These are phyloP conservation scores for Antitrichia curtipendula DNA, from an alignment of 225 moss, liverwort and hornwort species.

Conservation along the genomic window DNA sequence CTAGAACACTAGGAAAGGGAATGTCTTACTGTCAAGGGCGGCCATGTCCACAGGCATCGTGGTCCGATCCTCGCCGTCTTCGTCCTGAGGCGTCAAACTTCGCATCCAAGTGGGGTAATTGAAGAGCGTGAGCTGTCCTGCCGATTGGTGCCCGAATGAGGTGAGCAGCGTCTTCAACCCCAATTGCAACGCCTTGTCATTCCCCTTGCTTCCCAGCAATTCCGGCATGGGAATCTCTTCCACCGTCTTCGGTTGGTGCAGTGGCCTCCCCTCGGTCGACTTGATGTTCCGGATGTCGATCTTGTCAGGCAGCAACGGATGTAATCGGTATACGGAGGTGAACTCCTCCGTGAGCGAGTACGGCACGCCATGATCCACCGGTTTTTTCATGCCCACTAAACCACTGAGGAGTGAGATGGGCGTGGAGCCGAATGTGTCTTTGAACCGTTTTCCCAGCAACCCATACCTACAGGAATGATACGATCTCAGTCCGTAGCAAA, in stretches of 20 bases:
- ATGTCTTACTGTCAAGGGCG: constrained; percentile 33
- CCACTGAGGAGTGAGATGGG: constrained; percentile 27
- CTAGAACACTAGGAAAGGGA: neutral
- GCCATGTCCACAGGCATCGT: constrained; percentile 32
- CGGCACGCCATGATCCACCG: constrained; percentile 42
- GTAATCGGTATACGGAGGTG: constrained; percentile 52
- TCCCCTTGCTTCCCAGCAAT: constrained; percentile 19
- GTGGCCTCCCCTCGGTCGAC: neutral
- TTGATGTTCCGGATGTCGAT: constrained; percentile 36
- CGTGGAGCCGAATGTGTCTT: constrained; percentile 32
- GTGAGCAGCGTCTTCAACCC: constrained; percentile 44
- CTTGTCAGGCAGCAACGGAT: constrained; percentile 56
- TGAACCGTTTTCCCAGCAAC: constrained; percentile 42
- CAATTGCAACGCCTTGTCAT: constrained; percentile 3
- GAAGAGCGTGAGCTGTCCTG: constrained; percentile 27
- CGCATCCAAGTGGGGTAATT: constrained; percentile 59
- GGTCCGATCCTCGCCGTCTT: constrained; percentile 14
- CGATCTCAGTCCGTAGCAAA: neutral
- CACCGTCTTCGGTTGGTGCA: constrained; percentile 1
- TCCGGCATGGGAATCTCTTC: constrained; percentile 23
- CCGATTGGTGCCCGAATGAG: constrained; percentile 42
- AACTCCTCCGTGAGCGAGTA: constrained; percentile 73
- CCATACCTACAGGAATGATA: constrained; percentile 22
- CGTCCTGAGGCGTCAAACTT: neutral
- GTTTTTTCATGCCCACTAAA: constrained; percentile 32